phyloP scores from a whole-genome alignment of 2,329 filamentous ascomycete genomes.

The Lasiodiplodia hormozganensis region DNA sequence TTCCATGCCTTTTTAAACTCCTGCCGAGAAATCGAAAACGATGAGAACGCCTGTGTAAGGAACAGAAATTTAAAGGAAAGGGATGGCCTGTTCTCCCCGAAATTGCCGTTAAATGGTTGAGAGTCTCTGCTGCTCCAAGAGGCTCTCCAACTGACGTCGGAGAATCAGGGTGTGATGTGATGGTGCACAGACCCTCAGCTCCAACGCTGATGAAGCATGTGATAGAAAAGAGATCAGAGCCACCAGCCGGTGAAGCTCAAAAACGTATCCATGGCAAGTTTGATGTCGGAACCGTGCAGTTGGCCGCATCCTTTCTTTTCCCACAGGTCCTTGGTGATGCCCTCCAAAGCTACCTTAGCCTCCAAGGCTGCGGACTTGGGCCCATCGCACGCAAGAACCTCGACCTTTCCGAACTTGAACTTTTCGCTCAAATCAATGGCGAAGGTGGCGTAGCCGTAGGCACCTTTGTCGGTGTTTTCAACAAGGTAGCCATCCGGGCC shows the following conservation, averaged over 20 bases:
- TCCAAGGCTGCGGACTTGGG: slow-evolving; percentile 40
- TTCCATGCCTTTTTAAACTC: slow-evolving; percentile 22
- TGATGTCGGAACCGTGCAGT: slow-evolving; percentile 45
- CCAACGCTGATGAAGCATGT: background rate
- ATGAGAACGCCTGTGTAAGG: slow-evolving; percentile 3
- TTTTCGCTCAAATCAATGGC: slow-evolving; percentile 47
- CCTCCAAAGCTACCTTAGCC: slow-evolving; percentile 36
- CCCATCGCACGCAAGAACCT: slow-evolving; percentile 44
- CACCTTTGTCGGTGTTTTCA: background rate
- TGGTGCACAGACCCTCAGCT: background rate
- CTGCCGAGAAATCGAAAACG: background rate
- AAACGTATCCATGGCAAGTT: slow-evolving; percentile 45
- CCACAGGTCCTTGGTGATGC: slow-evolving; percentile 41
- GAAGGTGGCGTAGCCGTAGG: slow-evolving; percentile 47
- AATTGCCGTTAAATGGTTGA: background rate
- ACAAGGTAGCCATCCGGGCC: slow-evolving; percentile 21
- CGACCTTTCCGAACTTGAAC: slow-evolving; percentile 40
- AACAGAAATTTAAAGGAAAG: background rate
- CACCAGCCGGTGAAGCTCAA: slow-evolving; percentile 40
- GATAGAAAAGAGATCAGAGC: background rate
- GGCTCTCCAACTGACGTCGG: background rate
- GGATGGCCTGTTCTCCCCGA: background rate
- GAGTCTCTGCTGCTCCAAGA: background rate
- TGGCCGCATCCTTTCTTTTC: slow-evolving; percentile 41
- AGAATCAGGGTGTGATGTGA: background rate